A percentile compares a stretch with the other conserved stretches of the same genome.
These are phyloP conservation scores for Combretum micranthum DNA, from an alignment of 345 rosid species.

Conservation along the genomic window DNA sequence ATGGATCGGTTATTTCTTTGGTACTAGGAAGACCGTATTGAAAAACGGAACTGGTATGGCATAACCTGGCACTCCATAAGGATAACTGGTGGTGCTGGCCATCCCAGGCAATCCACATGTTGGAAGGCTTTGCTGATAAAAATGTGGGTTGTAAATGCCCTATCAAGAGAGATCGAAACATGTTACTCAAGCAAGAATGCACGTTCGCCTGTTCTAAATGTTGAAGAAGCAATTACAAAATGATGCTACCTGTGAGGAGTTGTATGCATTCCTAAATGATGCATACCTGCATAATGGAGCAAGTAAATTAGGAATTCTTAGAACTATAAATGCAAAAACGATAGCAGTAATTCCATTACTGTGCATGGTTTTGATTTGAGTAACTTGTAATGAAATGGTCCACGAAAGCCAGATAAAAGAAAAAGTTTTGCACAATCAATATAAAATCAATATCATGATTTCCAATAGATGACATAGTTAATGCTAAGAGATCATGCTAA, in stretches of 20 bases:
- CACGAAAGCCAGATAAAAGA: too few relatives aligned
- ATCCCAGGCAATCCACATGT: conserved; percentile 73
- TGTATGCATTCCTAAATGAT: conserved; percentile 62
- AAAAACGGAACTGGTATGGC: conserved; percentile 16
- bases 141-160: conserved; percentile 69
- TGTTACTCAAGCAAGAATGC: not conserved
- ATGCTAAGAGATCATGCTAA: not conserved
- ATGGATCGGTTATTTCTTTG: conserved; percentile 52
- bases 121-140: conserved; percentile 78
- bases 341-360: too few relatives aligned
- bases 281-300: conserved; percentile 46
- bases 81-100: conserved; percentile 50
- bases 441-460: conserved; percentile 1
- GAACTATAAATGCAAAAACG: not conserved
- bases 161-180: conserved; percentile 17
- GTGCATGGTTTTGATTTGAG: too few relatives aligned
- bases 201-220: not conserved
- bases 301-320: conserved; percentile 7
- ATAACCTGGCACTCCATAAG: conserved; percentile 64
- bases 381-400: too few relatives aligned
- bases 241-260: conserved; percentile 60
- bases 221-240: not conserved
- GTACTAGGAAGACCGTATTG: conserved; percentile 57
- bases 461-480: conserved; percentile 3
- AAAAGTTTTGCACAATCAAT: not conserved